Evolutionary conservation across 78 protist genomes (phyloP).

Genomic region (Speleostelium caveatum): DNA sequence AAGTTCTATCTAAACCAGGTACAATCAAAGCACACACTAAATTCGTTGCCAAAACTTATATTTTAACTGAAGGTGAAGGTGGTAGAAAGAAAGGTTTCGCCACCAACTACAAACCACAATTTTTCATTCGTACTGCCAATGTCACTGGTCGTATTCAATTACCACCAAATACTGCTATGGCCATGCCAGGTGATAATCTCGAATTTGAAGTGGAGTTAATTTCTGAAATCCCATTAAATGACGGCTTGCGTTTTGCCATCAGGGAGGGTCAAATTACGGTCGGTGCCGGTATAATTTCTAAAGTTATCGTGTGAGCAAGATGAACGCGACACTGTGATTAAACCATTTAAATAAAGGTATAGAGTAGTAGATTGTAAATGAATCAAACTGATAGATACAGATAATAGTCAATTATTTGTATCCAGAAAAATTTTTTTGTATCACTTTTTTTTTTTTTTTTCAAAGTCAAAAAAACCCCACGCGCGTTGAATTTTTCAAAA

Average conservation of each 20-base stretch:
- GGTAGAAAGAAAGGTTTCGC: slow-evolving; percentile 97
- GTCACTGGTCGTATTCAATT: slow-evolving; percentile 93
- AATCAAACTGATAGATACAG: no score
- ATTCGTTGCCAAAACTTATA: slow-evolving; percentile 95
- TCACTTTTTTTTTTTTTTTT: no score
- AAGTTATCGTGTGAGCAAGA: no score
- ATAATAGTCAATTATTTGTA: no score
- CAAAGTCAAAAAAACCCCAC: no score
- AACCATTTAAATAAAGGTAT: no score
- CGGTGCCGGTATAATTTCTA: slow-evolving; percentile 96
- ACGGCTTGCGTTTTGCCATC: slow-evolving; percentile 95
- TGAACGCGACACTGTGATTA: no score
- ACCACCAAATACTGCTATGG: slow-evolving; percentile 90
- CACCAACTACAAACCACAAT: slow-evolving; percentile 91
- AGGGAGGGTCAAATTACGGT: slow-evolving; percentile 98
- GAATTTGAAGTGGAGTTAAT: slow-evolving; percentile 86
- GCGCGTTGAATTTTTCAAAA: no score
- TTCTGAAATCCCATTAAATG: slow-evolving; percentile 84
- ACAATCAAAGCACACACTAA: slow-evolving; percentile 84
- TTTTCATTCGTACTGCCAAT: slow-evolving; percentile 96
- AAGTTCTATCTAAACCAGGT: slow-evolving; percentile 85
- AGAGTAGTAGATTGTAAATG: no score
- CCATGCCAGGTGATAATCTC: slow-evolving; percentile 97
- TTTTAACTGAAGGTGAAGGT: slow-evolving; percentile 96
- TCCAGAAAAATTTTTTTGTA: no score